Conservation (phyloP, 768 basidiomycete genomes). For the Rhodotorula taiwanensis region DNA sequence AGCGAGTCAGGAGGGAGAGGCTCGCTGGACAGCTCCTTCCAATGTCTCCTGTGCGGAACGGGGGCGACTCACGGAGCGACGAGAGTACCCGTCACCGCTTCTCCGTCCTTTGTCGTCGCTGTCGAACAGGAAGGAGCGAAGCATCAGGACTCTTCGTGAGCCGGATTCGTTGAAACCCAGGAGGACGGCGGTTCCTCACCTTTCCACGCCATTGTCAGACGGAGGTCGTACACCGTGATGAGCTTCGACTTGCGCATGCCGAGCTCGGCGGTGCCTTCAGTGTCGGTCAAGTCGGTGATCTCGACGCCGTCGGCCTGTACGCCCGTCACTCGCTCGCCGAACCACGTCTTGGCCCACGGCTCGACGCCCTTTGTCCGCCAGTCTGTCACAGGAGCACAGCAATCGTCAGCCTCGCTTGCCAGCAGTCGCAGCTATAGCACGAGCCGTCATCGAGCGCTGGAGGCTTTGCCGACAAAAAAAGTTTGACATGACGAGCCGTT, state of each 20-base stretch:
- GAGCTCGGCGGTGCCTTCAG: constrained; percentile 38
- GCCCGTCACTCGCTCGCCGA: constrained; percentile 18
- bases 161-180: no score
- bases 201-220: constrained; percentile 25
- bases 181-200: not conserved
- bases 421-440: no score
- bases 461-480: no score
- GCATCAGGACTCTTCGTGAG: no score
- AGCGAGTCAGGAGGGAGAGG: no score
- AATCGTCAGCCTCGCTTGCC: no score
- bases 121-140: not conserved
- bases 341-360: constrained; percentile 38
- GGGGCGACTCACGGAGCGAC: not conserved
- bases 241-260: constrained; percentile 35
- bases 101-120: not conserved
- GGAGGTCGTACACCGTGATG: constrained; percentile 40
- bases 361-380: constrained; percentile 38
- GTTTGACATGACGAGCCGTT: not conserved
- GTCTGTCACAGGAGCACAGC: constrained; percentile 5
- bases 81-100: constrained; percentile 3
- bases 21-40: no score
- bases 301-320: constrained; percentile 27
- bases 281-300: constrained; percentile 30
- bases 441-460: no score
- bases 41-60: no score